Evolutionary conservation across 768 basidiomycete genomes (phyloP).

Genomic region (Termitomyces sp.): DNA sequence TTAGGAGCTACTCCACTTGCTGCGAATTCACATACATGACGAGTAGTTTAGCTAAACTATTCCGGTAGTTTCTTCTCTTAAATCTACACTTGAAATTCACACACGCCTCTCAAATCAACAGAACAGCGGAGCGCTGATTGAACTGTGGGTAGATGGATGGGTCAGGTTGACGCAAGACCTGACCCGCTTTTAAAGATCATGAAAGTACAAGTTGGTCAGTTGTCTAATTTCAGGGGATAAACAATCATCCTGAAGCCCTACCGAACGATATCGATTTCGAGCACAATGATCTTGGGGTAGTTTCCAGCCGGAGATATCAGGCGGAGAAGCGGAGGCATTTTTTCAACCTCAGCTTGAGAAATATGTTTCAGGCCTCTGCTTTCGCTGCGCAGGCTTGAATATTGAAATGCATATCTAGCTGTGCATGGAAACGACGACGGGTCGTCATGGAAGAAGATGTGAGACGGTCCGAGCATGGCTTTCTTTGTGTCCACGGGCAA

Average conservation of each 20-base stretch:
- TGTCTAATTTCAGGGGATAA: neutral
- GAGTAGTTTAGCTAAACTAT: neutral
- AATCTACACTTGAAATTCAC: neutral
- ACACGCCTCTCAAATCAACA: neutral
- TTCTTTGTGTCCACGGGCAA: neutral
- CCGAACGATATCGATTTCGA: neutral
- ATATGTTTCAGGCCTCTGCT: neutral
- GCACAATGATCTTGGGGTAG: neutral
- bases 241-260: neutral
- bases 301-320: neutral
- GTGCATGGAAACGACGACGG: neutral
- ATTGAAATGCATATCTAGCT: neutral
- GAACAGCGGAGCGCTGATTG: neutral
- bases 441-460: neutral
- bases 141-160: neutral
- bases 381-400: neutral
- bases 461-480: neutral
- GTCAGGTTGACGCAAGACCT: neutral
- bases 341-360: neutral
- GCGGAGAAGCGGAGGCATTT: neutral
- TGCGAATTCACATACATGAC: neutral
- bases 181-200: neutral
- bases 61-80: neutral
- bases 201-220: neutral
- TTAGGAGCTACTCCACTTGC: neutral